Conservation (phyloP, 2,329 filamentous ascomycete genomes). For the Nemania bipapillata region DNA sequence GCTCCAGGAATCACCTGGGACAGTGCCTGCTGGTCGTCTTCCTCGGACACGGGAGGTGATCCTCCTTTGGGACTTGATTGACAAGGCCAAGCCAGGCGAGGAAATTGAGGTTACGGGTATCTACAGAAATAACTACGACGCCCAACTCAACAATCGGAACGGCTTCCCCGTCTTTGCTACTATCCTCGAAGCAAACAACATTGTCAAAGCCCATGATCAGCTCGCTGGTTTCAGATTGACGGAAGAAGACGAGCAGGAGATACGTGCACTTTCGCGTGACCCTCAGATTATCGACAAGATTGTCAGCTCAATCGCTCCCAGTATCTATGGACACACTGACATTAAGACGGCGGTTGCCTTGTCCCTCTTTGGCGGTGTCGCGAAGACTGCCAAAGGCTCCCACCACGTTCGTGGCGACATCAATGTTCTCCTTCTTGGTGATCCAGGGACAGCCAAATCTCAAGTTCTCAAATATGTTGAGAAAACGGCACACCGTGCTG, state of each 20-base stretch:
- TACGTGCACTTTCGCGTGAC: slow-evolving; percentile 86
- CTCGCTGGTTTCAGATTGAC: slow-evolving; percentile 95
- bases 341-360: slow-evolving; percentile 97
- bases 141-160: slow-evolving; percentile 97
- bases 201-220: slow-evolving; percentile 97
- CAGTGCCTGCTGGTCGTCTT: slow-evolving; percentile 92
- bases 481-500: slow-evolving; percentile 94
- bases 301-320: slow-evolving; percentile 91
- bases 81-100: slow-evolving; percentile 94
- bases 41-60: slow-evolving; percentile 94
- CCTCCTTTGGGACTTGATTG: slow-evolving; percentile 95
- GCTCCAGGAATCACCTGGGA: slow-evolving; percentile 94
- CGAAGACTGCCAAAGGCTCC: slow-evolving; percentile 87
- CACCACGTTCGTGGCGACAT: slow-evolving; percentile 96
- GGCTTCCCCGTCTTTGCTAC: slow-evolving; percentile 98
- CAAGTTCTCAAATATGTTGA: slow-evolving; percentile 98
- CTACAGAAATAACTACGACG: slow-evolving; percentile 98
- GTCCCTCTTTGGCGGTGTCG: slow-evolving; percentile 93
- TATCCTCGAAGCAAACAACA: slow-evolving; percentile 95
- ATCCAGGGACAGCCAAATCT: slow-evolving; percentile 97
- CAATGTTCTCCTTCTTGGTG: slow-evolving; percentile 94
- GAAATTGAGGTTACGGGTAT: slow-evolving; percentile 97
- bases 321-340: slow-evolving; percentile 95
- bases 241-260: slow-evolving; percentile 92
- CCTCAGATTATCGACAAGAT: slow-evolving; percentile 93